phyloP scores from a whole-genome alignment of 495 filamentous ascomycete genomes.

The Aspergillus cristatus region DNA sequence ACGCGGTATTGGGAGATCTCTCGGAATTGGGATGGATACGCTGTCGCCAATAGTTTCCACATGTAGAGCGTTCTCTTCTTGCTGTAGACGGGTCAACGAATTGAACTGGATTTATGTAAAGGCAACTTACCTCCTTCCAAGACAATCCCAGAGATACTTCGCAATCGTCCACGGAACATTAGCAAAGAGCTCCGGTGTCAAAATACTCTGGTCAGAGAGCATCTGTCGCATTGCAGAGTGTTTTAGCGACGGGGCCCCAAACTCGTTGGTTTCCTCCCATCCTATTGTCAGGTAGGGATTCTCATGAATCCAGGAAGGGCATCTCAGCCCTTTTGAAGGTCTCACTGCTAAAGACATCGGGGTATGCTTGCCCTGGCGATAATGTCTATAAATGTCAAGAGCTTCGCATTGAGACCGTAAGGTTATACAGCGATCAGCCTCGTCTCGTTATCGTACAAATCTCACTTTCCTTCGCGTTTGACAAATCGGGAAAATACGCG shows the following conservation, averaged over 20 bases:
- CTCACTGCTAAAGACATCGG: too few relatives aligned
- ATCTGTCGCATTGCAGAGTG: conserved; percentile 21
- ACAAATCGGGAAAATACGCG: too few relatives aligned
- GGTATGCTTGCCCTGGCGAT: too few relatives aligned
- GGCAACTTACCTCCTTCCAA: conserved; percentile 20
- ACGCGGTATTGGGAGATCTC: conserved; percentile 12
- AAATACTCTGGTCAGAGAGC: conserved; percentile 23
- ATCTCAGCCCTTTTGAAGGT: not conserved
- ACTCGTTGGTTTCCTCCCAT: conserved; percentile 13
- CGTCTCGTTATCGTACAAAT: too few relatives aligned
- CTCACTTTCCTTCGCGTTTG: too few relatives aligned
- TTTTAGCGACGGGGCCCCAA: conserved; percentile 23
- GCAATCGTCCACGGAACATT: conserved; percentile 31
- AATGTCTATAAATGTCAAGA: too few relatives aligned
- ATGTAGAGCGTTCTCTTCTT: conserved; percentile 29
- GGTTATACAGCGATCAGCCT: too few relatives aligned
- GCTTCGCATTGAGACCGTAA: too few relatives aligned
- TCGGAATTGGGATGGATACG: conserved; percentile 25
- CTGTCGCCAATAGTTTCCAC: conserved; percentile 34
- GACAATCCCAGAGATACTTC: conserved; percentile 28
- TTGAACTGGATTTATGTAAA: not conserved
- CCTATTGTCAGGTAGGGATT: conserved; percentile 22
- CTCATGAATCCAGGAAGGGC: conserved; percentile 30
- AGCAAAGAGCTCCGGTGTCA: conserved; percentile 19
- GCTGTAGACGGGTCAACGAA: conserved; percentile 8